A percentile compares a stretch with the other conserved stretches of the same genome.
These are phyloP conservation scores for Fulvia fulva DNA, from an alignment of 2,329 filamentous ascomycete species.

Conservation along the genomic window DNA sequence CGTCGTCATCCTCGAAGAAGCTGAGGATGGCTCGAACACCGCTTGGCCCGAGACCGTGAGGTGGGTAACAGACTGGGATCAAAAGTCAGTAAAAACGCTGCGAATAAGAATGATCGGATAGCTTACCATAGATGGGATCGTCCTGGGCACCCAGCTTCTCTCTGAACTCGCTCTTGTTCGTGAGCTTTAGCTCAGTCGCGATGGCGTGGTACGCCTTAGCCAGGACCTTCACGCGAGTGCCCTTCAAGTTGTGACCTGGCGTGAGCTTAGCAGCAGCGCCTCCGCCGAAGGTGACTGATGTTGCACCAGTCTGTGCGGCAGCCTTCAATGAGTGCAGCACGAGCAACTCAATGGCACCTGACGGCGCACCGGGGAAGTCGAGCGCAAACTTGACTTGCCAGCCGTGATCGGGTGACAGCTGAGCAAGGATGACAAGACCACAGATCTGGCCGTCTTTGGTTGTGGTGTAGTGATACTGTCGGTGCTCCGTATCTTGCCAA, in stretches of 20 bases:
- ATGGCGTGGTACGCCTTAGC: slow-evolving; percentile 77
- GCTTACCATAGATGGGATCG: slow-evolving; percentile 66
- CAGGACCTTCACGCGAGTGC: slow-evolving; percentile 74
- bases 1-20: slow-evolving; percentile 73
- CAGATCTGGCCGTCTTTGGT: slow-evolving; percentile 68
- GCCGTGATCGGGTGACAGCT: slow-evolving; percentile 74
- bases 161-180: slow-evolving; percentile 82
- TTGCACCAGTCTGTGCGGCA: slow-evolving; percentile 56
- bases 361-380: slow-evolving; percentile 84
- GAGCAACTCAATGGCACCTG: slow-evolving; percentile 79
- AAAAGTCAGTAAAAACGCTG: slow-evolving; percentile 5
- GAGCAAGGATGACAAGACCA: slow-evolving; percentile 76
- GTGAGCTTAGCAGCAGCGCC: slow-evolving; percentile 72
- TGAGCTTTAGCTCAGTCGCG: slow-evolving; percentile 75
- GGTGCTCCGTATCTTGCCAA: slow-evolving; percentile 78
- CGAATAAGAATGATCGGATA: not conserved
- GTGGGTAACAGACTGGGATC: slow-evolving; percentile 71
- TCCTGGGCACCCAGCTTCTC: slow-evolving; percentile 84
- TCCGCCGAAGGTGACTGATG: slow-evolving; percentile 78
- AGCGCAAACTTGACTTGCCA: slow-evolving; percentile 97
- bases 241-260: slow-evolving; percentile 76
- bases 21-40: slow-evolving; percentile 82
- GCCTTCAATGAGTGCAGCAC: slow-evolving; percentile 68
- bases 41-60: slow-evolving; percentile 74
- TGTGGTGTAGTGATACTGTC: slow-evolving; percentile 79